Conservation (phyloP, 2,329 filamentous ascomycete genomes). For the Monilinia fructigena region DNA sequence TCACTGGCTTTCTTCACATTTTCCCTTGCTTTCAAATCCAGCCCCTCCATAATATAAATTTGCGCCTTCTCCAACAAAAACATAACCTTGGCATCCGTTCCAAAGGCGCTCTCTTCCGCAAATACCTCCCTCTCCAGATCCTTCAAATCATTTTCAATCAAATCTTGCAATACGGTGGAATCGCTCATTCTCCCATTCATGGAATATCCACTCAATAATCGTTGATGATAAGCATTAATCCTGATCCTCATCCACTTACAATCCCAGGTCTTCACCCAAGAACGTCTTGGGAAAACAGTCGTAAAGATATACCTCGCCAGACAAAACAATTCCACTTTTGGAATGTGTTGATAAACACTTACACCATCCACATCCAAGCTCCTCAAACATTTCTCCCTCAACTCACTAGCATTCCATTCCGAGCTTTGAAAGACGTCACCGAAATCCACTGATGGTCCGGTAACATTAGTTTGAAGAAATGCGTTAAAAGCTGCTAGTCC, state of each 20-base stretch:
- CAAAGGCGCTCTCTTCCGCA: slow-evolving; percentile 42
- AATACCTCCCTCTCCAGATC: slow-evolving; percentile 48
- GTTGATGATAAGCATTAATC: slow-evolving; percentile 70
- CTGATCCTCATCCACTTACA: slow-evolving; percentile 57
- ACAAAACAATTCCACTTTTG: slow-evolving; percentile 78
- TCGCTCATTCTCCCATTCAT: slow-evolving; percentile 47
- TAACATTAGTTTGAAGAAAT: slow-evolving; percentile 85
- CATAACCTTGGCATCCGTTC: slow-evolving; percentile 56
- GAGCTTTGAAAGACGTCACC: slow-evolving; percentile 43
- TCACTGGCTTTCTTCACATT: slow-evolving; percentile 67
- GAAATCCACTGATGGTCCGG: slow-evolving; percentile 71
- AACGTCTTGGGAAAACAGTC: slow-evolving; percentile 37
- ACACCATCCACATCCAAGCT: slow-evolving; percentile 80
- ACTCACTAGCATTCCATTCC: slow-evolving; percentile 19
- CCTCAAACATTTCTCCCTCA: slow-evolving; percentile 59
- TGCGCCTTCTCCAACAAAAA: slow-evolving; percentile 82
- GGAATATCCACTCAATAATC: slow-evolving; percentile 50
- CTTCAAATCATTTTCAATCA: slow-evolving; percentile 59
- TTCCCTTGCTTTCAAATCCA: slow-evolving; percentile 70
- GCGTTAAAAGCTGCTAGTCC: slow-evolving; percentile 70
- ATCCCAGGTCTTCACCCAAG: slow-evolving; percentile 31
- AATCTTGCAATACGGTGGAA: slow-evolving; percentile 57
- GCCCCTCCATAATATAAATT: slow-evolving; percentile 79
- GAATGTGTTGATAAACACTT: slow-evolving; percentile 79
- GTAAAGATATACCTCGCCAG: slow-evolving; percentile 60